Conservation (phyloP, 1,284 basidiomycete genomes). For the Cutaneotrichosporon sp. region DNA sequence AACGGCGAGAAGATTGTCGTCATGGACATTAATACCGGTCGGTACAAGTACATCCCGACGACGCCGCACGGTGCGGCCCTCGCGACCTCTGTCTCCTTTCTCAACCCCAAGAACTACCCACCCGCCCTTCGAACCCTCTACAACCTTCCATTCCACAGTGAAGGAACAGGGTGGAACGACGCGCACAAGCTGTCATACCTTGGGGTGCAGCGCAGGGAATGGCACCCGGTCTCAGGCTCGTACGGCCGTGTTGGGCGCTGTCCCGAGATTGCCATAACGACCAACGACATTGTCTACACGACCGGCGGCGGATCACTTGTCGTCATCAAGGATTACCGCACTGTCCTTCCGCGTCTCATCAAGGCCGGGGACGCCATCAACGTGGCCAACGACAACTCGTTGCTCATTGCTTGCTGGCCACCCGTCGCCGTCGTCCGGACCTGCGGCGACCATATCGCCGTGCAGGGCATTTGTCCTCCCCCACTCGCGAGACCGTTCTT, state of each 20-base stretch:
- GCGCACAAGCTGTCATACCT: neutral
- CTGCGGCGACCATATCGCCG: neutral
- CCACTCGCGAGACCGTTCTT: neutral
- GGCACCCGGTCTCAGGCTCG: too few species aligned
- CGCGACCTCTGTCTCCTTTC: neutral
- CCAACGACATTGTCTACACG: conserved; percentile 23
- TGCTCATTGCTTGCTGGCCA: neutral
- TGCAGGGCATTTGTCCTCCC: neutral
- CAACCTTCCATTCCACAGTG: neutral
- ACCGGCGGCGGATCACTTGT: conserved; percentile 17
- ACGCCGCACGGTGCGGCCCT: neutral
- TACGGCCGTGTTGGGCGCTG: neutral
- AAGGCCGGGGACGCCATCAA: neutral
- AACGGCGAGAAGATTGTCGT: neutral
- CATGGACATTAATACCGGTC: neutral
- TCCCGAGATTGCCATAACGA: neutral
- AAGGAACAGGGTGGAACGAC: neutral
- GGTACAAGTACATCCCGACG: conserved; percentile 5
- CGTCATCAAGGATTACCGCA: conserved; percentile 26
- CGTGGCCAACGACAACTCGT: neutral
- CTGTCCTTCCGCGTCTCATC: conserved; percentile 5
- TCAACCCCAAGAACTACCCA: conserved; percentile 17
- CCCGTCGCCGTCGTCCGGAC: neutral
- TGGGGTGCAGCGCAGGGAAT: neutral
- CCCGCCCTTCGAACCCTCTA: neutral